Evolutionary conservation across 2,329 filamentous ascomycete genomes (phyloP), one percentile per base, ranked within the genome.

Genomic region (Trichoderma asperellum): DNA sequence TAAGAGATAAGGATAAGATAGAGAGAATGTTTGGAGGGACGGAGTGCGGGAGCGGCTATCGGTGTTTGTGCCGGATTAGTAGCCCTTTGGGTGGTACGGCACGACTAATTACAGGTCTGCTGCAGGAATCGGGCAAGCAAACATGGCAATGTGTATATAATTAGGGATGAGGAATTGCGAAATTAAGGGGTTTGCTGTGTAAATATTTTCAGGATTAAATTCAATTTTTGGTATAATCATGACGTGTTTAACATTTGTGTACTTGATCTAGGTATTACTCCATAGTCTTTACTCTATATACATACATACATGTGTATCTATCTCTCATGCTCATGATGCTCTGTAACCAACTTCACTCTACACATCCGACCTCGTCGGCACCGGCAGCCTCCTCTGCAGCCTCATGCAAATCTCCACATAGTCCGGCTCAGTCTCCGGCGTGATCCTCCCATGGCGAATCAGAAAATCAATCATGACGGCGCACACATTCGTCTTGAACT

Each of bases 401-500:
- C 84, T 77, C 65, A 76, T 77, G 55, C 79, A 79, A 71, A 96
- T 91, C 77, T 93, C 89, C 58, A 91, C 81, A 76, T 91, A 96
- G 72, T 92, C 86, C 65, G 81, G 82, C 80, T 96, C 92, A 68
- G 88, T 90, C 76, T 93, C 92, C 0, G 86, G 80, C 1, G 89
- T 94, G 70, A 96, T 76, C 61, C 93, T 83, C 0, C 92, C 92
- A 78, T 94, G 92, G 29, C 93, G 82, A 57, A 96, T 82, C 74
- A 96, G 88, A 78, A 97, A 97, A 75, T 96, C 93, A 59, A 96
- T 83, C 81, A 95, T 83, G 59, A 95, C 89, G 35, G 91, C 77
- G 32, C 91, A 89, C 74, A 92, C 93, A 75, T 96, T 96, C 0
- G 93, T 91, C 83, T 97, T 97, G 81, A 96, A 97, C 77, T 93